Evolutionary conservation across 129 eudicot genomes (phyloP).

Genomic region (Saposhnikovia divaricata): DNA sequence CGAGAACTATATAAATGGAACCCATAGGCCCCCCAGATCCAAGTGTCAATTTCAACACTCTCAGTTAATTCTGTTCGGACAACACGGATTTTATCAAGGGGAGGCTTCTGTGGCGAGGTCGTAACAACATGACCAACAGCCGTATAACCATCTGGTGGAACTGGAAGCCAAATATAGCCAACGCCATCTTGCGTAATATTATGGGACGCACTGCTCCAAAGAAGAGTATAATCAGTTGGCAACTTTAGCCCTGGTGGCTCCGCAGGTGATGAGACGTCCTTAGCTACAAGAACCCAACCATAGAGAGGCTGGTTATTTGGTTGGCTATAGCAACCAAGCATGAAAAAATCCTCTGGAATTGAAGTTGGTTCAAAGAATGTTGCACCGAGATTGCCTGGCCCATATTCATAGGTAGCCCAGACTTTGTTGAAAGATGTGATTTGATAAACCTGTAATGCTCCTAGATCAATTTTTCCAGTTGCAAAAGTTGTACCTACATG

Average conservation of each 20-base stretch:
- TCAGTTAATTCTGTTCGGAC: background rate
- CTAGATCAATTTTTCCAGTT: background rate
- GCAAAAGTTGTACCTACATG: background rate
- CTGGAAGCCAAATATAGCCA: conserved; percentile 2
- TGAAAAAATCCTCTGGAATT: background rate
- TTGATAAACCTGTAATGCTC: background rate
- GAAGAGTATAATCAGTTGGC: background rate
- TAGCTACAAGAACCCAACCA: background rate
- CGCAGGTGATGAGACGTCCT: background rate
- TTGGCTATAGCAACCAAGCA: background rate
- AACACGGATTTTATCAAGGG: background rate
- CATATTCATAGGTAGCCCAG: background rate
- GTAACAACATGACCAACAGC: background rate
- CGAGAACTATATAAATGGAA: background rate
- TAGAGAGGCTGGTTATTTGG: background rate
- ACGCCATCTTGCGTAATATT: background rate
- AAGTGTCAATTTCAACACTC: background rate
- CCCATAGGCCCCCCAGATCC: background rate
- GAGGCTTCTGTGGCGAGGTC: background rate
- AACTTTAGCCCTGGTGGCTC: background rate
- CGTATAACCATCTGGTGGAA: background rate
- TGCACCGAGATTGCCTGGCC: background rate
- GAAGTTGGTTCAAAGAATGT: conserved; percentile 1
- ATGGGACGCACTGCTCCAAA: background rate
- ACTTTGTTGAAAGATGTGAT: background rate